These are phyloP conservation scores for Phytophthora tentaculata DNA, from an alignment of 352 stramenopile species.

Conservation along the genomic window DNA sequence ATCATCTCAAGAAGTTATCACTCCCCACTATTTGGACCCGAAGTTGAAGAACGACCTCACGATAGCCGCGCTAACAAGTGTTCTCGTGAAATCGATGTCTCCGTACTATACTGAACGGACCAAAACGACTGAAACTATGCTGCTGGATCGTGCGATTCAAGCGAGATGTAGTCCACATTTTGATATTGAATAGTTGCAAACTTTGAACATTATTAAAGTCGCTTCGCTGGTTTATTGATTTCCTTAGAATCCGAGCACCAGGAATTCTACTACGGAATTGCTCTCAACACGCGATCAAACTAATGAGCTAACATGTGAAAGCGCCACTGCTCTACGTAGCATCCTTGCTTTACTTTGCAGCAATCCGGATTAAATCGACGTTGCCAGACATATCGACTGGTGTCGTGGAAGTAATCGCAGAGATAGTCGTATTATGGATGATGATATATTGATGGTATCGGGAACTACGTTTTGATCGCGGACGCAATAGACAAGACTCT, in stretches of 20 bases:
- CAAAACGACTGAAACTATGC: constrained; percentile 26
- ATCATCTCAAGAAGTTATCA: constrained; percentile 49
- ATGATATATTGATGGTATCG: background rate
- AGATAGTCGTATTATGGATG: constrained; percentile 12
- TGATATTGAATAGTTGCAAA: too few species aligned
- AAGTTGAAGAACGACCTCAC: constrained; percentile 24
- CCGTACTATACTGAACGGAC: constrained; percentile 33
- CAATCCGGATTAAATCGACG: too few species aligned
- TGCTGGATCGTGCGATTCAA: background rate
- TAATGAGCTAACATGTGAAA: too few species aligned
- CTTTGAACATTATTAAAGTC: too few species aligned
- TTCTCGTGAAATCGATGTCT: constrained; percentile 38
- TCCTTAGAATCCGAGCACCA: too few species aligned
- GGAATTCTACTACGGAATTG: too few species aligned
- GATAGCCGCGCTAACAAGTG: constrained; percentile 38
- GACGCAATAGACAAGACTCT: constrained; percentile 53
- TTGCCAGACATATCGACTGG: too few species aligned
- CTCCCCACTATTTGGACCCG: constrained; percentile 42
- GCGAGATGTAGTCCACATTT: background rate
- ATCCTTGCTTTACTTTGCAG: too few species aligned
- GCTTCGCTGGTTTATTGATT: too few species aligned
- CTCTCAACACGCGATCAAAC: too few species aligned
- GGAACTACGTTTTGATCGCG: constrained; percentile 56
- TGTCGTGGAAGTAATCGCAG: constrained; percentile 26
- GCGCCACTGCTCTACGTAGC: too few species aligned